A percentile compares a stretch with the other conserved stretches of the same genome.
phyloP scores from a whole-genome alignment of 371 early-diverging fungal genomes.

The Saksenaea oblongispora region DNA sequence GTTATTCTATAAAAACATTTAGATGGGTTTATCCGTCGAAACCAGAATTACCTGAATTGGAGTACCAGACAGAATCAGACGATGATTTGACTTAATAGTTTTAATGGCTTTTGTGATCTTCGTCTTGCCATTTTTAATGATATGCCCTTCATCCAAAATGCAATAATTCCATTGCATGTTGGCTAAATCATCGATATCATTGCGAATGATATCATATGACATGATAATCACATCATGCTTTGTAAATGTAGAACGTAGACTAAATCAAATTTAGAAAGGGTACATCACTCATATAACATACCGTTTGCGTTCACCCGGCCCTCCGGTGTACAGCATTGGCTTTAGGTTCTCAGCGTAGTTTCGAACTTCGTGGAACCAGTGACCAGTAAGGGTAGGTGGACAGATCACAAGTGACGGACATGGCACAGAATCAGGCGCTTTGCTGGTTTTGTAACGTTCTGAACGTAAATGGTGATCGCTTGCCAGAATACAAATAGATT shows the following conservation, averaged over 20 bases:
- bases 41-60: conserved; percentile 81
- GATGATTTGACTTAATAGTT: conserved; percentile 79
- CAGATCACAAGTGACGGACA: conserved; percentile 95
- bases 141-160: conserved; percentile 99
- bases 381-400: conserved; percentile 95
- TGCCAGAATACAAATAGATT: conserved; percentile 95
- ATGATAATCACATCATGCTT: conserved; percentile 85
- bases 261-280: neutral
- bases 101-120: conserved; percentile 93
- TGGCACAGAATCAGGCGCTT: conserved; percentile 64
- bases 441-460: conserved; percentile 60
- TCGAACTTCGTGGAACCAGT: conserved; percentile 97
- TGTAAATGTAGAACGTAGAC: conserved; percentile 44
- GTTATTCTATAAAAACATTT: conserved; percentile 70
- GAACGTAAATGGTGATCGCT: conserved; percentile 81
- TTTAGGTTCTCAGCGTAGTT: conserved; percentile 78
- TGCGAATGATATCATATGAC: conserved; percentile 97
- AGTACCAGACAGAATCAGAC: conserved; percentile 97
- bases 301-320: conserved; percentile 76
- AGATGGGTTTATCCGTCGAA: neutral
- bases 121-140: conserved; percentile 96
- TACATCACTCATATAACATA: conserved; percentile 12
- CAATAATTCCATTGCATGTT: conserved; percentile 91
- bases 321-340: conserved; percentile 86
- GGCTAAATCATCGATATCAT: conserved; percentile 86